Percentiles rank a stretch among this genome's conserved stretches.
Conservation (phyloP, 2,329 filamentous ascomycete species). For the Stenocarpella maydis region DNA sequence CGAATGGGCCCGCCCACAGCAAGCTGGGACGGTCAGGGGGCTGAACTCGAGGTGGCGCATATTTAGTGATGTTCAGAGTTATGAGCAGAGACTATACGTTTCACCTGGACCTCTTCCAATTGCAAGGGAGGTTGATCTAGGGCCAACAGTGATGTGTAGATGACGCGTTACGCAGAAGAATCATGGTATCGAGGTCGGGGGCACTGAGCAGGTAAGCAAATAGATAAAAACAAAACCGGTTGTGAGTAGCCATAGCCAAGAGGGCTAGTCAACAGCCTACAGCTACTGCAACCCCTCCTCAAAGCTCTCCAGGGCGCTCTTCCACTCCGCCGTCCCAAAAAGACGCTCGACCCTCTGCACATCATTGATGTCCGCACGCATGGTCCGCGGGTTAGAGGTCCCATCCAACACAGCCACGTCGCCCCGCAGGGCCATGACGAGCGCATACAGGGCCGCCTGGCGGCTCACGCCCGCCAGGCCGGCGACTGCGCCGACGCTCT, state of each 20-base stretch:
- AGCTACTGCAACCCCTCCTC: no score
- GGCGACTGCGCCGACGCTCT: slow-evolving; percentile 59
- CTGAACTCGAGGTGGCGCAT: background rate
- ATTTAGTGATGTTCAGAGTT: background rate
- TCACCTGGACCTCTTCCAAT: no score
- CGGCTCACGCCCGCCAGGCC: slow-evolving; percentile 45
- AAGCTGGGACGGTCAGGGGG: background rate
- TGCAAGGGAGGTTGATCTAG: background rate
- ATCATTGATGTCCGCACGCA: background rate
- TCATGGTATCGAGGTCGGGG: no score
- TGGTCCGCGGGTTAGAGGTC: slow-evolving; percentile 46
- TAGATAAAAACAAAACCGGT: no score
- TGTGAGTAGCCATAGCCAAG: no score
- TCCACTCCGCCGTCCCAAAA: background rate
- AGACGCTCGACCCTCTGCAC: background rate
- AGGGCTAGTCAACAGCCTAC: background rate
- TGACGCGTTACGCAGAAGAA: background rate
- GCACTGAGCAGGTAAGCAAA: no score
- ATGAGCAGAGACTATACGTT: background rate
- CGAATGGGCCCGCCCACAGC: no score
- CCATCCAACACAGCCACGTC: slow-evolving; percentile 51
- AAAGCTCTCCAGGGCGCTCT: background rate
- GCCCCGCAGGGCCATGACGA: slow-evolving; percentile 55
- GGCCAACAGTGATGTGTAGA: background rate
- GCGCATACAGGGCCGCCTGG: slow-evolving; percentile 55